Percentiles rank a stretch among this genome's conserved stretches.
These are phyloP conservation scores for Calonectria henricotiae DNA, from an alignment of 2,329 filamentous ascomycete species.

Conservation along the genomic window DNA sequence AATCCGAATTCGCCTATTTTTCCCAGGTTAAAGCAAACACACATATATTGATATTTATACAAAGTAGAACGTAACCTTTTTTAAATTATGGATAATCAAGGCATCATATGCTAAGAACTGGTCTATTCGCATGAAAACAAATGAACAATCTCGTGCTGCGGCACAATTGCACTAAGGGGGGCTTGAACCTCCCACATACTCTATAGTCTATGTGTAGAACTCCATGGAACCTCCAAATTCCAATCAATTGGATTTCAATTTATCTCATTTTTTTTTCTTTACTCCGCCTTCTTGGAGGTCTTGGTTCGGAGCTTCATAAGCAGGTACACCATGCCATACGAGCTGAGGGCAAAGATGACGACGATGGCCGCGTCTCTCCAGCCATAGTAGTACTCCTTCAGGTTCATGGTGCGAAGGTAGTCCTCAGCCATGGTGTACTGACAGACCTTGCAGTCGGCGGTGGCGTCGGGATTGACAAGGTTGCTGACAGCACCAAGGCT, in stretches of 20 bases:
- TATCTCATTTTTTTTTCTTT: conserved; percentile 6
- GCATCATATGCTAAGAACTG: conserved; percentile 19
- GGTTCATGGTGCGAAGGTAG: conserved; percentile 73
- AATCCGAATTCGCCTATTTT: neutral
- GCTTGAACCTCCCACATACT: neutral
- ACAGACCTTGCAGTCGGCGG: conserved; percentile 73
- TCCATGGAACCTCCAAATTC: neutral
- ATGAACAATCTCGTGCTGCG: conserved; percentile 21
- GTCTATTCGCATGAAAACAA: conserved; percentile 19
- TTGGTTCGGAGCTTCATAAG: conserved; percentile 68
- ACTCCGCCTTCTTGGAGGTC: conserved; percentile 65
- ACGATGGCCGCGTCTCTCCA: conserved; percentile 78
- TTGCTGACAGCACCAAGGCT: conserved; percentile 66
- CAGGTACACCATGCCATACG: conserved; percentile 66
- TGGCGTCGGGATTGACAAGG: conserved; percentile 74
- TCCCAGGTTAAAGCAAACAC: conserved; percentile 9
- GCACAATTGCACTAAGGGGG: neutral
- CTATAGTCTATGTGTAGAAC: conserved; percentile 27
- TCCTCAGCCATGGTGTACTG: conserved; percentile 72
- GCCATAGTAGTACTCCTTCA: conserved; percentile 74
- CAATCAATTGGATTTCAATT: conserved; percentile 1
- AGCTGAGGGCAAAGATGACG: conserved; percentile 70
- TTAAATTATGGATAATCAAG: conserved; percentile 20
- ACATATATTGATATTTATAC: conserved; percentile 22
- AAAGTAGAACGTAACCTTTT: conserved; percentile 20